A percentile compares a stretch with the other conserved stretches of the same genome.
phyloP scores from a whole-genome alignment of 2,329 filamentous ascomycete species.

The Fusarium napiforme region DNA sequence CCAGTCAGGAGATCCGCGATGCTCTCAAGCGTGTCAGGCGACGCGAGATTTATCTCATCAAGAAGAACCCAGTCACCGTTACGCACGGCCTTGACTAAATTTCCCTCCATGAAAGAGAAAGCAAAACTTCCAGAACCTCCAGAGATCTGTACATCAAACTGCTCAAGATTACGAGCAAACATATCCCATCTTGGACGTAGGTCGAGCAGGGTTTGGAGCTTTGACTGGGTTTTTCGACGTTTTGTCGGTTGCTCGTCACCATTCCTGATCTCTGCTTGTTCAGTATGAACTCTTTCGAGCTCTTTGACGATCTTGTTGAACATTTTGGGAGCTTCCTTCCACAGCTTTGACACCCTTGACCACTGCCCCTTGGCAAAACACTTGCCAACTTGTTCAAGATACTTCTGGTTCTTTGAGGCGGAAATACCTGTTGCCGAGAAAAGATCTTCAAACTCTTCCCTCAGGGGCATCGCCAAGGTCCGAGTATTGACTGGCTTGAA shows the following conservation, averaged over 20 bases:
- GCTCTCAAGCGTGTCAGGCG: constrained; percentile 92
- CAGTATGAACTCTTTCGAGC: constrained; percentile 58
- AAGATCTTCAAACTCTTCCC: constrained; percentile 92
- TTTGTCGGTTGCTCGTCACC: constrained; percentile 72
- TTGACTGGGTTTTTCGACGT: constrained; percentile 72
- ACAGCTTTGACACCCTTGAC: constrained; percentile 85
- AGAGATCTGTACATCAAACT: constrained; percentile 83
- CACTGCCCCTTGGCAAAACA: constrained; percentile 85
- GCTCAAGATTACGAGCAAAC: constrained; percentile 78
- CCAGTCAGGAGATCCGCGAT: constrained; percentile 89
- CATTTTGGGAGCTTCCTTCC: constrained; percentile 90
- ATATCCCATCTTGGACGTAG: constrained; percentile 78
- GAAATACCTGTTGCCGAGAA: constrained; percentile 89
- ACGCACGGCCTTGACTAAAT: constrained; percentile 92
- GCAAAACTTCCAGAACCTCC: constrained; percentile 81
- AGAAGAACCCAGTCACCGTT: constrained; percentile 97
- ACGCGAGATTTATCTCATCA: constrained; percentile 97
- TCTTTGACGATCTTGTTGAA: constrained; percentile 76
- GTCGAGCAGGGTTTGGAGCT: constrained; percentile 70
- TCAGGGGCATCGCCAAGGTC: constrained; percentile 86
- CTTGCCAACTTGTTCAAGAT: constrained; percentile 83
- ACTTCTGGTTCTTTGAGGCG: constrained; percentile 85
- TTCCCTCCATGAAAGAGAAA: constrained; percentile 96
- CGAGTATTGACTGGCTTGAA: constrained; percentile 96
- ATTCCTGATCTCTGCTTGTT: constrained; percentile 50